A percentile compares a stretch with the other conserved stretches of the same genome.
phyloP scores from a whole-genome alignment of 352 stramenopile genomes.

The Phytophthora syringae region DNA sequence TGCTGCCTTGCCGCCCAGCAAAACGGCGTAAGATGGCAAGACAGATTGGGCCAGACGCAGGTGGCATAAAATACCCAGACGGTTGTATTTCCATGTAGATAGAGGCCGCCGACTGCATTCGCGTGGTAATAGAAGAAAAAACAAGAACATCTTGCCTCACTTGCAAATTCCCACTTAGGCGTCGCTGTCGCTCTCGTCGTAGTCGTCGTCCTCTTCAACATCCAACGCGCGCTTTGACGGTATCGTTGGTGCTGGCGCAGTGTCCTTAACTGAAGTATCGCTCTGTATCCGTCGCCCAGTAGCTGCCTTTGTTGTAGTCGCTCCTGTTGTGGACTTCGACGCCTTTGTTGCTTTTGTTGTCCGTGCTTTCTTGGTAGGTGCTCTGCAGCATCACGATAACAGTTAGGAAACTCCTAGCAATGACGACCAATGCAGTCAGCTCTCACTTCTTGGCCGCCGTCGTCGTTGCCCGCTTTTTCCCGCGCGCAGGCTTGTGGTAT shows the following conservation, averaged over 20 bases:
- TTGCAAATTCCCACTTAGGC: slow-evolving; percentile 1
- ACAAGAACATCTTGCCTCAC: slow-evolving; percentile 9
- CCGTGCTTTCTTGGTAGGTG: slow-evolving; percentile 31
- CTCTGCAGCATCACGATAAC: slow-evolving; percentile 8
- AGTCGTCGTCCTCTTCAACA: slow-evolving; percentile 77
- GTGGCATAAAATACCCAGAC: slow-evolving; percentile 26
- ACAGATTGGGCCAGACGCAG: slow-evolving; percentile 5
- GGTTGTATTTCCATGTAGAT: slow-evolving; percentile 40
- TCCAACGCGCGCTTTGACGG: slow-evolving; percentile 18
- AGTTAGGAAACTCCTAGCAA: not conserved
- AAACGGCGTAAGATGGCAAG: slow-evolving; percentile 28
- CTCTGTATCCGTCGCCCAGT: slow-evolving; percentile 6
- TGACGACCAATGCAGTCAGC: not conserved
- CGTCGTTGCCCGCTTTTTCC: slow-evolving; percentile 32
- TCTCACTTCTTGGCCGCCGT: slow-evolving; percentile 33
- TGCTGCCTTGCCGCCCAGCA: slow-evolving; percentile 24
- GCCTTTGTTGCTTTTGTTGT: slow-evolving; percentile 18
- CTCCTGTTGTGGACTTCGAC: not conserved
- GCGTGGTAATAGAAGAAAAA: slow-evolving; percentile 38
- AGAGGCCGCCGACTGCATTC: slow-evolving; percentile 22
- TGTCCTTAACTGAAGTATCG: slow-evolving; percentile 1
- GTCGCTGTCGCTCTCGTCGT: slow-evolving; percentile 81
- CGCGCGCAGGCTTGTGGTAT: slow-evolving; percentile 50
- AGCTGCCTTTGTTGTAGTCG: slow-evolving; percentile 2
- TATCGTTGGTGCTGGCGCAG: not conserved